These are phyloP conservation scores for Taphrina betulina DNA, from an alignment of 1,139 yeast species.

Conservation along the genomic window DNA sequence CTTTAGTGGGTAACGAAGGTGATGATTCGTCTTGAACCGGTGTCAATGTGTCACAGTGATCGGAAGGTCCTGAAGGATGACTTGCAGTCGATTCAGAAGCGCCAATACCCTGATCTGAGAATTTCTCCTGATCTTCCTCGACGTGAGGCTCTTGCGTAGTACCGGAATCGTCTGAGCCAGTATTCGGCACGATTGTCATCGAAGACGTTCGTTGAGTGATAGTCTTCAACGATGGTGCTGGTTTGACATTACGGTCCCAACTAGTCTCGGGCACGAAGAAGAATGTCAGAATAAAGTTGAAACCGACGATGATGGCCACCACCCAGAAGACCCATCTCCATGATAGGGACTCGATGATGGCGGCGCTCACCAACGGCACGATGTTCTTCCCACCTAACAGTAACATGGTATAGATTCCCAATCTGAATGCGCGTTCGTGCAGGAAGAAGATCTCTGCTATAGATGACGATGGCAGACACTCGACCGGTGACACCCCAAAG, in stretches of 20 bases:
- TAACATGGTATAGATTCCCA: constrained; percentile 61
- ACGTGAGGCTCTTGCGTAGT: not conserved
- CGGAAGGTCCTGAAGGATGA: not conserved
- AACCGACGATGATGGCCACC: constrained; percentile 55
- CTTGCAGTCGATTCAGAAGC: not conserved
- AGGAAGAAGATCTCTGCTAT: constrained; percentile 64
- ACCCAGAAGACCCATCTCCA: constrained; percentile 68
- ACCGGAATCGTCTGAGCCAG: not conserved
- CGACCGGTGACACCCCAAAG: constrained; percentile 62
- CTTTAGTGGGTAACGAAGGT: not conserved
- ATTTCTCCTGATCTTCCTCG: not conserved
- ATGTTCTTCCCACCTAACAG: constrained; percentile 63
- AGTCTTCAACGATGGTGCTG: constrained; percentile 35
- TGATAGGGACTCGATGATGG: constrained; percentile 51
- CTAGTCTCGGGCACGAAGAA: constrained; percentile 65
- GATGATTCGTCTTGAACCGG: not conserved
- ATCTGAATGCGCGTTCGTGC: constrained; percentile 64
- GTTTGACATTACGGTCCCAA: constrained; percentile 60
- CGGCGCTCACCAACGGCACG: constrained; percentile 58
- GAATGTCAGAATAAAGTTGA: constrained; percentile 49
- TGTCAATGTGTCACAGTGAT: not conserved
- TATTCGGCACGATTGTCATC: not conserved
- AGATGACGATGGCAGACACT: constrained; percentile 61
- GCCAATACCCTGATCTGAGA: not conserved
- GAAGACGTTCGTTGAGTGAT: not conserved